These are phyloP conservation scores for Emmonsiellopsis sp. DNA, from an alignment of 2,329 filamentous ascomycete species.

Conservation along the genomic window DNA sequence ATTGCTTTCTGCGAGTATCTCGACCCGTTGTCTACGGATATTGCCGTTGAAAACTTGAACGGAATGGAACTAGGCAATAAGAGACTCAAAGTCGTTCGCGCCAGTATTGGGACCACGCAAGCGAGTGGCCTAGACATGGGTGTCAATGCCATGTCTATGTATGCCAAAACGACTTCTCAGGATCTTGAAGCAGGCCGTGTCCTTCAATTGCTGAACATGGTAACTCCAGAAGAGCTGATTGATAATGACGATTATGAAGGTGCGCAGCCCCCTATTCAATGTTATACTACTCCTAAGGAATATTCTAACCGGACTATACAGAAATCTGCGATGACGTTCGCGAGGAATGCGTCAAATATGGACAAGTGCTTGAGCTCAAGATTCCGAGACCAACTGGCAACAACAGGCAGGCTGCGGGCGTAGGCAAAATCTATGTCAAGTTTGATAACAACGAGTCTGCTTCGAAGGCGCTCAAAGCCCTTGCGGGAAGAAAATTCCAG, in stretches of 20 bases:
- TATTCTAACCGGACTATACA: slow-evolving; percentile 28
- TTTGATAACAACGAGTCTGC: slow-evolving; percentile 71
- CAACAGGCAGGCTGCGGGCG: slow-evolving; percentile 73
- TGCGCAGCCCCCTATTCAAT: slow-evolving; percentile 33
- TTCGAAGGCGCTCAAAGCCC: slow-evolving; percentile 73
- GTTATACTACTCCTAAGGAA: not conserved
- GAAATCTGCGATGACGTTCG: slow-evolving; percentile 94
- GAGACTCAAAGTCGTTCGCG: slow-evolving; percentile 74
- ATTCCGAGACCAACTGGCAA: slow-evolving; percentile 79
- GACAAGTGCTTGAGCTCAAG: slow-evolving; percentile 78
- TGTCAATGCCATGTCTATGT: slow-evolving; percentile 95
- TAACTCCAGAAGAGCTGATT: slow-evolving; percentile 87
- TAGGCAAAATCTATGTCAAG: slow-evolving; percentile 97
- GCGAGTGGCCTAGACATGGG: slow-evolving; percentile 87
- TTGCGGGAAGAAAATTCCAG: slow-evolving; percentile 92
- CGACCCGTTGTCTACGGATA: slow-evolving; percentile 64
- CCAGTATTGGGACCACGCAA: slow-evolving; percentile 90
- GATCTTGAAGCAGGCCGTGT: slow-evolving; percentile 76
- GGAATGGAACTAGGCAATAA: slow-evolving; percentile 88
- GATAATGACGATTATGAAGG: slow-evolving; percentile 94
- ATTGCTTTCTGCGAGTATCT: slow-evolving; percentile 95
- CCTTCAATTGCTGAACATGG: slow-evolving; percentile 94
- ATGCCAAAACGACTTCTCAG: slow-evolving; percentile 76
- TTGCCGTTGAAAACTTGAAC: slow-evolving; percentile 84
- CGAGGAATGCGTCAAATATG: slow-evolving; percentile 90